Evolutionary conservation across 1,284 basidiomycete genomes (phyloP).

Genomic region (Cryptococcus wingfieldii): DNA sequence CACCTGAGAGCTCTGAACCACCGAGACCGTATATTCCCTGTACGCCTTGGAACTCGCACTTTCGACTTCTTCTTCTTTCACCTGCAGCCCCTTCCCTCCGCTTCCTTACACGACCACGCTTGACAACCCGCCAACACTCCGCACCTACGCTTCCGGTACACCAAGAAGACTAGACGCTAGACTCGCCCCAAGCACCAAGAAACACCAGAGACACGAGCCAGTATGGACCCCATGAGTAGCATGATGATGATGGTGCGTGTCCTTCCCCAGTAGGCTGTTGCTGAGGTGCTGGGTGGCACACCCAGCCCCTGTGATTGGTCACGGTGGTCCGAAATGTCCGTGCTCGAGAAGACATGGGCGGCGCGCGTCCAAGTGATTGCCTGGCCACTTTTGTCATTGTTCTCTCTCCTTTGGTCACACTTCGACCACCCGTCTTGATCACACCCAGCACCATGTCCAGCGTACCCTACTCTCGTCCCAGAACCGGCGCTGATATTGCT

Average conservation of each 20-base stretch:
- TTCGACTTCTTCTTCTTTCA: too few relatives aligned
- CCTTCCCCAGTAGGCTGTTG: not conserved
- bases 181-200: not conserved
- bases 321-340: not conserved
- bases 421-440: not conserved
- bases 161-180: not conserved
- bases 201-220: not conserved
- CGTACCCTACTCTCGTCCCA: constrained; percentile 2
- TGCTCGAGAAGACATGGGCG: not conserved
- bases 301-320: not conserved
- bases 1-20: too few relatives aligned
- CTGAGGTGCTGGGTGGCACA: not conserved
- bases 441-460: not conserved
- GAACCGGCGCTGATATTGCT: constrained; percentile 19
- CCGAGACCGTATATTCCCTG: too few relatives aligned
- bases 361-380: not conserved
- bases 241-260: constrained; percentile 35
- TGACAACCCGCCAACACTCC: too few relatives aligned
- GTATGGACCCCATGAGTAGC: constrained; percentile 28
- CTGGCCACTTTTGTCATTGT: not conserved
- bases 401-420: not conserved
- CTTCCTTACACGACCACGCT: too few relatives aligned
- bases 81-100: too few relatives aligned
- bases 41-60: too few relatives aligned
- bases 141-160: too few relatives aligned